phyloP scores from a whole-genome alignment of 768 basidiomycete species.

The Collybiopsis luxurians region DNA sequence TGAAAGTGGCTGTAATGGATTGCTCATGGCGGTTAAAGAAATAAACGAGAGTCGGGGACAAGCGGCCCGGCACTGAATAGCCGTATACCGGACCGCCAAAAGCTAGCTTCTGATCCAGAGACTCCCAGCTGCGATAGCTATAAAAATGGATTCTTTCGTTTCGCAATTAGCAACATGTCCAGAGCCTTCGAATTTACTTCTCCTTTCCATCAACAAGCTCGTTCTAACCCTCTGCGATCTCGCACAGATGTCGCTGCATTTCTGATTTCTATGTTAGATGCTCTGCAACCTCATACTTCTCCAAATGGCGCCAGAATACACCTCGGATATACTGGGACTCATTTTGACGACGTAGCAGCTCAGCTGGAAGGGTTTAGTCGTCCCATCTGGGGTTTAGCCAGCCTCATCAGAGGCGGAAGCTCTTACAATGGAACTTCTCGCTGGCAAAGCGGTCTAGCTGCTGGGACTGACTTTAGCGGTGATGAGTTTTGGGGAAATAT shows the following conservation, averaged over 20 bases:
- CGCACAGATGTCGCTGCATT: constrained; percentile 57
- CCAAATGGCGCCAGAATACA: constrained; percentile 71
- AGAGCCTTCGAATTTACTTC: not conserved
- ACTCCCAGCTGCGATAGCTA: no score
- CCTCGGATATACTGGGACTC: constrained; percentile 66
- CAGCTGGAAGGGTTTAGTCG: constrained; percentile 77
- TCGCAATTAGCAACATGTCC: not conserved
- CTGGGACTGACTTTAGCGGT: constrained; percentile 63
- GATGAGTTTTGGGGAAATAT: constrained; percentile 78
- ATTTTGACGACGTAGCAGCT: constrained; percentile 69
- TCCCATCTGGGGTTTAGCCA: constrained; percentile 73
- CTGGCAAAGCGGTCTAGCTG: constrained; percentile 65
- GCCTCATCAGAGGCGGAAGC: constrained; percentile 63
- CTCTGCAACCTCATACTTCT: constrained; percentile 66
- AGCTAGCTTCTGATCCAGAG: no score
- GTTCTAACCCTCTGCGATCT: constrained; percentile 58
- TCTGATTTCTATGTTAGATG: constrained; percentile 58
- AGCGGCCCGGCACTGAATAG: not conserved
- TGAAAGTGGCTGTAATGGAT: constrained; percentile 37
- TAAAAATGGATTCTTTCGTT: not conserved
- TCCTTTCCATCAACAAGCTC: not conserved
- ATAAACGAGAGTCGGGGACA: not conserved
- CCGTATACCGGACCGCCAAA: no score
- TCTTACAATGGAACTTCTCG: constrained; percentile 54
- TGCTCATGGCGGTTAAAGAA: not conserved